Base-by-base conservation (phyloP, 768 basidiomycete species). In the Leccinum olivaceopallidum region DNA sequence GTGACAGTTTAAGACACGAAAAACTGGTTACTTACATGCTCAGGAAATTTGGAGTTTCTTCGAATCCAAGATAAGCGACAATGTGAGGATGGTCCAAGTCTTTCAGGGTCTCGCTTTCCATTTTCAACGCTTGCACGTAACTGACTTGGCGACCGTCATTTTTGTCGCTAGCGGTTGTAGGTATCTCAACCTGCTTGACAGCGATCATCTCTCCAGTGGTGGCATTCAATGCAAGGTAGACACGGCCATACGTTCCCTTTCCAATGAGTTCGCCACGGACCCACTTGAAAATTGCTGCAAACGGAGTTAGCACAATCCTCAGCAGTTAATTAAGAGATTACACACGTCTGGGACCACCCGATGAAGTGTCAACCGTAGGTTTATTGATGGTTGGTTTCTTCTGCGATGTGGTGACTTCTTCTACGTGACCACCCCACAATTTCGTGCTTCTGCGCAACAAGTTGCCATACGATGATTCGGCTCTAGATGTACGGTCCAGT, bases 181-280 rank as follows among this genome's bases (percentile, higher is more conserved):
- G 96, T 60, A 95, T 84, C 73, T 98, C 97, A 52, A 99, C 97
- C 76, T 98, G 97, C 76, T 99, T 99, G 64, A 99, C 97, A 18
- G 97, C 97, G 68, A 98, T 95, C 93, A 98, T 96, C 76, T 98
- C 95, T 59, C 95, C 95, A 0, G 95, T 96, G 4, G 93, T 95
- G 34, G 92, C 94, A 72, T 98, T 98, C 60, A 98, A 79, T 18
- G 94, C 97, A 57, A 98, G 85, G 70, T 98, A 99, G 30, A 99
- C 97, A 48, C 92, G 86, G 13, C 97, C 97, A 69, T 95, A 99
- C 13, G 95, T 95, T 26, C 97, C 97, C 70, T 92, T 94, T 34
- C 97, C 97, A 63, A 99, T 98, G 39, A 98, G 82, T 75, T 98
- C 95, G 56, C 97, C 97, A 67, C 96, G 90, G 42, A 98, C 92